Base-by-base conservation (phyloP, 2,329 filamentous ascomycete genomes). In the Colletotrichum zoysiae region DNA sequence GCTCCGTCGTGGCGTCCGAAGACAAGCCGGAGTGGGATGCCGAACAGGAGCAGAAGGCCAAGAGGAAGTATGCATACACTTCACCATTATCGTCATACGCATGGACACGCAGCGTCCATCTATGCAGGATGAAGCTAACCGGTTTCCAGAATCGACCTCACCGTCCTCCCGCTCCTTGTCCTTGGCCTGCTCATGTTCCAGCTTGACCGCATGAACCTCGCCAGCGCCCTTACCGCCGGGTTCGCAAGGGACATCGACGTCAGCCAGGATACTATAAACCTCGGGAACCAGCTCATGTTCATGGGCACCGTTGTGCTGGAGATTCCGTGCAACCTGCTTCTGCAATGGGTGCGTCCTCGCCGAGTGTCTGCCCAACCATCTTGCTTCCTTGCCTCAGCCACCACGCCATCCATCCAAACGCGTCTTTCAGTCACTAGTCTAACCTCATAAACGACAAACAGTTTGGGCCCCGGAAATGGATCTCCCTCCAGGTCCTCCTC, bases 201-300 rank as follows among this genome's bases (percentile, higher is more conserved):
- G 75, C 77, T 88, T 0, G 86, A 88, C 71, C 83, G 86, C 35
- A 87, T 86, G 80, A 87, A 88, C 68, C 79, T 87, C 9, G 84
- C 84, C 20, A 86, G 84, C 72, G 85, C 85, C 9, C 77, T 87
- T 0, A 88, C 86, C 0, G 85, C 81, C 5, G 84, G 84, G 0
- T 85, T 87, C 57, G 83, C 83, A 1, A 76, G 77, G 3, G 80
- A 83, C 46, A 84, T 87, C 40, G 70, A 75, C 0, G 79, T 87
- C 8, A 77, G 79, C 44, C 84, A 86, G 71, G 81, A 82, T 30
- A 86, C 83, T 0, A 82, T 88, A 70, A 88, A 88, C 64, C 76
- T 87, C 0, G 86, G 86, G 0, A 87, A 88, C 67, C 86, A 87
- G 73, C 76, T 88, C 11, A 86, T 88, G 84, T 87, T 86, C 71